These are phyloP conservation scores for Eucalyptus leucophloia DNA, from an alignment of 345 rosid genomes.

Conservation along the genomic window DNA sequence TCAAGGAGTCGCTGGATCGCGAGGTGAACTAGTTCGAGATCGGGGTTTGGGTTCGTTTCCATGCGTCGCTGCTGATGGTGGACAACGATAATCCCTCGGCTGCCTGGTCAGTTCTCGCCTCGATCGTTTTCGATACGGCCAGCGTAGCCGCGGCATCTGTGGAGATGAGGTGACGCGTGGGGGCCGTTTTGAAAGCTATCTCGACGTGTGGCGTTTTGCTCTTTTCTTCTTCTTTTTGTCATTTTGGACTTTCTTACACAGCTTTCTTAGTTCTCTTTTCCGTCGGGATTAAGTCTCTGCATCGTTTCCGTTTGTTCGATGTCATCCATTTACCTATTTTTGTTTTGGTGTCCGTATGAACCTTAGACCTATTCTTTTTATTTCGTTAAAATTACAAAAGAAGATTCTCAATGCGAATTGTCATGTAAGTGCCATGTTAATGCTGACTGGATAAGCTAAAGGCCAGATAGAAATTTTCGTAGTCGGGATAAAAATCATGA, in stretches of 20 bases:
- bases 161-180: background rate
- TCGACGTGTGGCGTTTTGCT: background rate
- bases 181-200: background rate
- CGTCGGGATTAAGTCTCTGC: background rate
- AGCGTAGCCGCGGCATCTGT: background rate
- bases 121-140: background rate
- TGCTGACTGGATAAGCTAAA: background rate
- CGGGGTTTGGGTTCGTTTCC: conserved; percentile 1
- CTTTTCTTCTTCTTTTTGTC: background rate
- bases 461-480: background rate
- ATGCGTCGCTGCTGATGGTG: background rate
- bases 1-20: conserved; percentile 39
- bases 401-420: background rate
- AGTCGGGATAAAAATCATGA: background rate
- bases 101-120: background rate
- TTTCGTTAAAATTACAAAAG: background rate
- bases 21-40: conserved; percentile 21
- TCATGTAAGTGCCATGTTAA: background rate
- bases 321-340: background rate
- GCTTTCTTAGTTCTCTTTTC: background rate
- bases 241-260: background rate
- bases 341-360: background rate
- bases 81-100: background rate
- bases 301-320: background rate
- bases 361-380: background rate